Base-by-base conservation (phyloP, 495 filamentous ascomycete genomes). In the Xylaria sp. region DNA sequence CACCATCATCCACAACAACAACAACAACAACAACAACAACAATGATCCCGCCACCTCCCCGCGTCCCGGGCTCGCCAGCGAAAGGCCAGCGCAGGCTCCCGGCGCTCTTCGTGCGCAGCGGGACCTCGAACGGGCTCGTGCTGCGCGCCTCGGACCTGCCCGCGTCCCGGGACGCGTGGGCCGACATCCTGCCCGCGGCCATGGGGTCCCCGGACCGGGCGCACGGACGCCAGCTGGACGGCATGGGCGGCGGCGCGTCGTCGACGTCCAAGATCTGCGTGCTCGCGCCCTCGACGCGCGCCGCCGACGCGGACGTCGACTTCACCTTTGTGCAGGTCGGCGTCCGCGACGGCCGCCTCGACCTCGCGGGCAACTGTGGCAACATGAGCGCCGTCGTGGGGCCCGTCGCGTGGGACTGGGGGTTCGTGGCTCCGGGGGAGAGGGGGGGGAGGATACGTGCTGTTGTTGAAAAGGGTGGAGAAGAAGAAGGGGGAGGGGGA, bases 251-350 rank as follows among this genome's bases (percentile, higher is more conserved):
- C 0, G 92, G 92, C 5, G 86, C 91, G 71, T 90, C 88, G 37
- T 89, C 86, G 31, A 87, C 92, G 6, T 91, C 89, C 19, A 93
- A 94, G 78, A 82, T 93, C 9, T 92, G 90, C 80, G 83, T 93
- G 24, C 81, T 93, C 4, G 84, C 83, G 9, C 76, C 76, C 1
- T 83, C 87, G 6, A 68, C 73, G 0, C 83, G 84, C 37, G 11
- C 24, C 6, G 72, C 86, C 53, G 87, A 88, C 55, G 87, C 87
- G 0, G 90, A 93, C 66, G 82, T 93, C 21, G 91, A 93, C 61
- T 93, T 90, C 72, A 93, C 90, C 0, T 93, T 93, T 70, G 87
- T 90, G 4, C 88, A 90, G 31, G 83, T 93, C 2, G 91, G 91
- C 0, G 83, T 93, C 65, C 82, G 82, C 53, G 85, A 88, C 68